A percentile compares a stretch with the other conserved stretches of the same genome.
Conservation (phyloP, 176 grass and related monocot genomes). For the Avena eriantha region DNA sequence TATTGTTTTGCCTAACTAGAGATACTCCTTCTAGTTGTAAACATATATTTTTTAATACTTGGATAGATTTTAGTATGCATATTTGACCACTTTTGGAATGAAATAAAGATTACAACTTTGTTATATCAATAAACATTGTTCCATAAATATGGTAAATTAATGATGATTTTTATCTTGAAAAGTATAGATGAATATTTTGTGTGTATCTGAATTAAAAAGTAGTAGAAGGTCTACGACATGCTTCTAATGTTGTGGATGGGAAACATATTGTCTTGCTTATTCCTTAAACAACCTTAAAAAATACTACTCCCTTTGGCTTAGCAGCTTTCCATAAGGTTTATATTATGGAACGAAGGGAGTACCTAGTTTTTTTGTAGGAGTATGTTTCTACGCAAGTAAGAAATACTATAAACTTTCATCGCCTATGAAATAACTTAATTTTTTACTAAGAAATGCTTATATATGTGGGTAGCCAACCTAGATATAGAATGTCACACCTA, state of each 20-base stretch:
- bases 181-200: neutral
- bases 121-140: neutral
- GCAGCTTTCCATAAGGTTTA: too few species aligned
- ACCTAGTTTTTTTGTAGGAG: neutral
- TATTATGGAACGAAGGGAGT: too few species aligned
- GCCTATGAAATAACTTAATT: neutral
- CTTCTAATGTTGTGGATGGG: neutral
- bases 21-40: neutral
- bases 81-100: neutral
- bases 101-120: neutral
- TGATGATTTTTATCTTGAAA: neutral
- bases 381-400: neutral
- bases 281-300: neutral
- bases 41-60: neutral
- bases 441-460: too few species aligned
- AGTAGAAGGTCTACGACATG: neutral
- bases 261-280: neutral
- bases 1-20: neutral
- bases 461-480: too few species aligned
- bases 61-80: neutral
- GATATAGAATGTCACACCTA: neutral
- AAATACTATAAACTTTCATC: neutral
- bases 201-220: neutral
- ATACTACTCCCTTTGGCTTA: neutral
- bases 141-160: neutral